phyloP scores from a whole-genome alignment of 768 basidiomycete genomes.

The Russula sp. region DNA sequence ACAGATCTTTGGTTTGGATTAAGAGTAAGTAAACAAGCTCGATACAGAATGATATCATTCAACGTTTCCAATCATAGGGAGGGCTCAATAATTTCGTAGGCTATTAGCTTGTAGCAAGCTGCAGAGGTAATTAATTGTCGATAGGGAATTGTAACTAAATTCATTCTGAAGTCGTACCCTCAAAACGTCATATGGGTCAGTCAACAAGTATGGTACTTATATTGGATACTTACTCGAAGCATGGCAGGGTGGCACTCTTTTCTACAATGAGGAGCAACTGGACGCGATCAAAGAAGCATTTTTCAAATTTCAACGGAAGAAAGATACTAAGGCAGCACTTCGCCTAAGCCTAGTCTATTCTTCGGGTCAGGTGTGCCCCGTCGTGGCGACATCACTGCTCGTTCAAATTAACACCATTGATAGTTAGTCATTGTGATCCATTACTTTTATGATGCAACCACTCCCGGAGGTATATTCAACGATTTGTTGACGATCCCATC shows the following conservation, averaged over 20 bases:
- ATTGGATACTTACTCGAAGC: not conserved
- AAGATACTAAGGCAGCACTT: not conserved
- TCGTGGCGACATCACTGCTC: not conserved
- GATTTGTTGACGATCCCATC: slow-evolving; percentile 17
- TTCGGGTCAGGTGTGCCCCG: not conserved
- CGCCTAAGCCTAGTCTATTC: not conserved
- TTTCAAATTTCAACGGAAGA: slow-evolving; percentile 5
- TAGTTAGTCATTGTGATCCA: not conserved
- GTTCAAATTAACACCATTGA: not conserved
- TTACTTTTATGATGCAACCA: slow-evolving; percentile 20
- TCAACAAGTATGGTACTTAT: not conserved
- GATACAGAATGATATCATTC: not conserved
- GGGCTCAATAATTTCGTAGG: slow-evolving; percentile 17
- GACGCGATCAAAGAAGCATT: not conserved
- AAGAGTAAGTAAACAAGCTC: not conserved
- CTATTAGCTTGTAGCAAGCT: not conserved
- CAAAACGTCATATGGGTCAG: slow-evolving; percentile 25
- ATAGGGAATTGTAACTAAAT: slow-evolving; percentile 9
- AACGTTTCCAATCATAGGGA: not conserved
- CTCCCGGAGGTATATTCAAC: slow-evolving; percentile 16
- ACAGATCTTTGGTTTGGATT: not conserved
- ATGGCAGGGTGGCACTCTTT: not conserved
- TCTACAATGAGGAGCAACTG: not conserved
- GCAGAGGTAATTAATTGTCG: not conserved
- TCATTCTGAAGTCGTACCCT: slow-evolving; percentile 21